Evolutionary conservation across 129 eudicot genomes (phyloP).

Genomic region (Flaveria trinervia): DNA sequence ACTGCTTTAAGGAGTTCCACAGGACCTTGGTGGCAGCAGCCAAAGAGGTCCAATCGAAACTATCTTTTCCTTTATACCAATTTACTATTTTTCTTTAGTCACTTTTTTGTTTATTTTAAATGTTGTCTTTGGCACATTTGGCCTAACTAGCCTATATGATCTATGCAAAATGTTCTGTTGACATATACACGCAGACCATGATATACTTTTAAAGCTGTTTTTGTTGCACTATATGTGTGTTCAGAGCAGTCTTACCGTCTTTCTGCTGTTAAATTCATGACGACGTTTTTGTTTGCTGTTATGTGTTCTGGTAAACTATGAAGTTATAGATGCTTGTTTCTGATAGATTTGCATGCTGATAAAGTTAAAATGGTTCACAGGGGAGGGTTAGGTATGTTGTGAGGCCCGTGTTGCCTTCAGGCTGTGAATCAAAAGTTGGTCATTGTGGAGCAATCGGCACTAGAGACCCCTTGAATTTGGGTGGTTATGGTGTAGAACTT

Average conservation of each 20-base stretch:
- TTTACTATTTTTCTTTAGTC: not conserved
- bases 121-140: not conserved
- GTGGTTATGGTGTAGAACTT: slow-evolving; percentile 99
- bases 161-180: not conserved
- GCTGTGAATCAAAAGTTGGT: slow-evolving; percentile 78
- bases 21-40: slow-evolving; percentile 67
- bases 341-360: slow-evolving; percentile 28
- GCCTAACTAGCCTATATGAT: not conserved
- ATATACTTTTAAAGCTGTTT: too few relatives aligned
- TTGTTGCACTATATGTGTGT: too few relatives aligned
- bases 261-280: too few relatives aligned
- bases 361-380: slow-evolving; percentile 38
- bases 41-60: slow-evolving; percentile 56
- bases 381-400: slow-evolving; percentile 81
- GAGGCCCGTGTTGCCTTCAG: slow-evolving; percentile 84
- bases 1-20: slow-evolving; percentile 82
- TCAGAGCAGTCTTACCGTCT: too few relatives aligned
- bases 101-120: not conserved
- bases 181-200: not conserved
- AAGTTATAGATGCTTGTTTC: slow-evolving; percentile 10
- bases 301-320: not conserved
- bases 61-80: not conserved
- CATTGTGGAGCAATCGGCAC: slow-evolving; percentile 78
- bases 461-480: slow-evolving; percentile 72
- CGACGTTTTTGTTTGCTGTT: too few relatives aligned